Evolutionary conservation across 768 basidiomycete species (phyloP).

Genomic region (Cyclocybe cylindracea): DNA sequence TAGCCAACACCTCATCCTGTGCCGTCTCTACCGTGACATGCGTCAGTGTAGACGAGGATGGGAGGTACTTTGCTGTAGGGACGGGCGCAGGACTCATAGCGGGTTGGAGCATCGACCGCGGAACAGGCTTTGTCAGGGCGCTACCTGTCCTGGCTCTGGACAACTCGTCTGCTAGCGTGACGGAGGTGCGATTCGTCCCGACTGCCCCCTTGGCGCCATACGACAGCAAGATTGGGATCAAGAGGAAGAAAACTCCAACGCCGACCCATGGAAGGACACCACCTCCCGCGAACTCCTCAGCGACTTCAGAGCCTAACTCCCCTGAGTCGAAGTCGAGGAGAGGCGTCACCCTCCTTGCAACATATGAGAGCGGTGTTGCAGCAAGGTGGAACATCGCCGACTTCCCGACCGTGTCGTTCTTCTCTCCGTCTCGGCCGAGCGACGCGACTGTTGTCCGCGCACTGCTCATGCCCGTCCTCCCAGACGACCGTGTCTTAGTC

Average conservation of each 20-base stretch:
- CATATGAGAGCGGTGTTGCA: constrained; percentile 61
- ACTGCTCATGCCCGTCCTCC: constrained; percentile 48
- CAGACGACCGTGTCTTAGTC: constrained; percentile 48
- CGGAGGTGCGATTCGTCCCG: constrained; percentile 52
- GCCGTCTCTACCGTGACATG: constrained; percentile 54
- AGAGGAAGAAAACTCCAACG: background rate
- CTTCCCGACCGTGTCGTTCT: constrained; percentile 31
- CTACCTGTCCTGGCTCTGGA: constrained; percentile 39
- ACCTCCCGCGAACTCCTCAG: constrained; percentile 2
- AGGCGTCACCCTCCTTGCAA: constrained; percentile 41
- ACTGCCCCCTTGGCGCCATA: constrained; percentile 7
- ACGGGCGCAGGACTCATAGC: constrained; percentile 66
- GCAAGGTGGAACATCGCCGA: constrained; percentile 52
- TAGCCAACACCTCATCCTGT: constrained; percentile 50
- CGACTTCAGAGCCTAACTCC: constrained; percentile 29
- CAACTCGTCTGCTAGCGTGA: constrained; percentile 49
- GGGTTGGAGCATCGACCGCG: constrained; percentile 57
- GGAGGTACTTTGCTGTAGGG: constrained; percentile 69
- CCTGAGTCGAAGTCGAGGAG: constrained; percentile 21
- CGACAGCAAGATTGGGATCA: constrained; percentile 5
- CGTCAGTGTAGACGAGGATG: constrained; percentile 62
- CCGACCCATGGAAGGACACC: constrained; percentile 14
- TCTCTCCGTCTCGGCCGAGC: constrained; percentile 41
- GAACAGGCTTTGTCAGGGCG: constrained; percentile 17
- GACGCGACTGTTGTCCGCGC: constrained; percentile 44